Conservation (phyloP, 192 early-diverging fungal species). For the Bifiguratus adelaidae region DNA sequence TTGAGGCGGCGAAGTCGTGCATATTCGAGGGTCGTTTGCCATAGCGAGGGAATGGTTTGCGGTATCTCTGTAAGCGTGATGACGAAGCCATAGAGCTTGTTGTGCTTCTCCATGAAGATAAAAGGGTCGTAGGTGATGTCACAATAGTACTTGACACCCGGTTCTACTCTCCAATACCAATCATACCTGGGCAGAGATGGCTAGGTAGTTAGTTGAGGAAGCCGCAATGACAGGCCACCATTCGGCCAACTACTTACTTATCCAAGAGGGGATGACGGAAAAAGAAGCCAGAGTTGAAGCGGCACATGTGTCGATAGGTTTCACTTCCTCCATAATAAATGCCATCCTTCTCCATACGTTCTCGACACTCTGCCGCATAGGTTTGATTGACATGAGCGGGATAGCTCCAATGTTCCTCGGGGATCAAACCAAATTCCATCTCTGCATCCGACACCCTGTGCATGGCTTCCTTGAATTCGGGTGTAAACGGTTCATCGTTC, state of each 20-base stretch:
- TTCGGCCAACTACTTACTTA: slow-evolving; percentile 30
- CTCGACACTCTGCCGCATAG: slow-evolving; percentile 38
- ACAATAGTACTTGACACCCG: slow-evolving; percentile 51
- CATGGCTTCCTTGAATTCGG: slow-evolving; percentile 48
- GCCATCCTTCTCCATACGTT: slow-evolving; percentile 42
- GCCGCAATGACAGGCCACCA: too few species aligned
- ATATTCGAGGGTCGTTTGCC: slow-evolving; percentile 27
- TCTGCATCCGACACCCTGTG: slow-evolving; percentile 32
- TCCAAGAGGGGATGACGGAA: slow-evolving; percentile 39
- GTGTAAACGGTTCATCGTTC: slow-evolving; percentile 63
- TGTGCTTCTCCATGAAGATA: slow-evolving; percentile 47
- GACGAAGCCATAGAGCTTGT: slow-evolving; percentile 53
- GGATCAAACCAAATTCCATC: slow-evolving; percentile 60
- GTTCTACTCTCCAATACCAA: slow-evolving; percentile 59
- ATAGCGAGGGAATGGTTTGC: slow-evolving; percentile 44
- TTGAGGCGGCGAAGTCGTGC: slow-evolving; percentile 13
- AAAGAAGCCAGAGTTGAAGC: slow-evolving; percentile 56
- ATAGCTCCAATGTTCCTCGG: slow-evolving; percentile 61
- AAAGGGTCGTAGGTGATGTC: slow-evolving; percentile 58
- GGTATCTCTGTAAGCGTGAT: slow-evolving; percentile 37
- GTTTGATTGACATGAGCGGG: slow-evolving; percentile 62
- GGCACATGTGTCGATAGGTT: slow-evolving; percentile 85
- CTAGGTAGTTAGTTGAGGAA: background rate
- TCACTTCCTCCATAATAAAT: slow-evolving; percentile 66
- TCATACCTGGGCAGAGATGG: slow-evolving; percentile 17